Evolutionary conservation across 306 rosid species (phyloP).

Genomic region (Macrotyloma uniflorum): DNA sequence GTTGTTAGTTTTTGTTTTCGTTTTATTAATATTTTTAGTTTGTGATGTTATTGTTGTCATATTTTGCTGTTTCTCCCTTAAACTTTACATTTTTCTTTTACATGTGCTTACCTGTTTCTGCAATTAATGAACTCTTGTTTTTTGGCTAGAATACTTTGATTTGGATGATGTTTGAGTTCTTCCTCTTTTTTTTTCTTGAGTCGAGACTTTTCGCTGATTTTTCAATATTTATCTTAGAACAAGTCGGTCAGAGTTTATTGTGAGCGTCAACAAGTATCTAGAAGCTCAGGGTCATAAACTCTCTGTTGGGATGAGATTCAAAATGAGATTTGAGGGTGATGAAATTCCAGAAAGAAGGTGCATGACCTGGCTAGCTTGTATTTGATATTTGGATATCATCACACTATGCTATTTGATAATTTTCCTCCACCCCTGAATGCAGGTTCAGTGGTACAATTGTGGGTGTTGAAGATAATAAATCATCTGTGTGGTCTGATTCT

Average conservation of each 20-base stretch:
- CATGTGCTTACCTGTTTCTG: not conserved
- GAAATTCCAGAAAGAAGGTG: conserved; percentile 27
- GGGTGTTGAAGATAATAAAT: conserved; percentile 18
- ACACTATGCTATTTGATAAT: not conserved
- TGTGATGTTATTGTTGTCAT: not conserved
- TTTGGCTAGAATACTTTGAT: not conserved
- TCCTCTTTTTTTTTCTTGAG: not conserved
- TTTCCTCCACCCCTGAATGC: not conserved
- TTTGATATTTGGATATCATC: not conserved
- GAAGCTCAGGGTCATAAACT: conserved; percentile 17
- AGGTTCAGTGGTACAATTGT: conserved; percentile 28
- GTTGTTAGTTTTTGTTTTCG: not conserved
- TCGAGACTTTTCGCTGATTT: not conserved
- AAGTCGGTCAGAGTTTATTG: conserved; percentile 25
- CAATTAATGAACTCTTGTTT: not conserved
- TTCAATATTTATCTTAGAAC: conserved; percentile 11
- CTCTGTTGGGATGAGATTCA: conserved; percentile 28
- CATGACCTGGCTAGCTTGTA: not conserved
- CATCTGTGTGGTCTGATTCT: not conserved
- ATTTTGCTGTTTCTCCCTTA: not conserved
- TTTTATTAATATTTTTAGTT: not conserved
- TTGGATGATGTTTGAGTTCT: not conserved
- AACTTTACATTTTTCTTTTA: not conserved
- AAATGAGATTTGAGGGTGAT: conserved; percentile 17
- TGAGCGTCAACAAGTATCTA: conserved; percentile 17